Evolutionary conservation across 352 stramenopile genomes (phyloP), one percentile per base, ranked within the genome.

Genomic region (Globisporangium iwayamae): DNA sequence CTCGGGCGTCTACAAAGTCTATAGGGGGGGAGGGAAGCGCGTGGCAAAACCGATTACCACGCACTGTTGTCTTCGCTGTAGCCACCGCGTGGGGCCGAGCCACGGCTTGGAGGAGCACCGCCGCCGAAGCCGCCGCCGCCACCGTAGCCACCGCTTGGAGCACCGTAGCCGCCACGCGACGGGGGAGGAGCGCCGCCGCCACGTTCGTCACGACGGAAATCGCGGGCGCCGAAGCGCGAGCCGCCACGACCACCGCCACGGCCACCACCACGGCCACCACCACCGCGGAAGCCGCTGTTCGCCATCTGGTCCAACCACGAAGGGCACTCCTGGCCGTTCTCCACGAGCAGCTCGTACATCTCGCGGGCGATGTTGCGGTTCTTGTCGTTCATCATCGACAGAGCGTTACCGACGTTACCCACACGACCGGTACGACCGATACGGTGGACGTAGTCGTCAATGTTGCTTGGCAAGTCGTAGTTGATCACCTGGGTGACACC

Each of bases 391-490:
- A 99, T 94, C 83, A 99, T 98, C 71, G 96, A 98, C 20, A 98
- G 79, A n/a, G 96, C 96, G 64, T 95, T 84, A 67, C 98, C 98
- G 25, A 97, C 86, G 76, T 99, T 99, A 71, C 98, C 98, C 53
- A 98, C 97, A 89, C 98, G 94, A 47, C 97, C 98, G 13, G 98
- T 99, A 91, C 98, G 94, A 68, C 98, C 98, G 76, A 99, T 99
- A 74, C 98, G 87, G 78, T 99, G 98, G 9, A 99, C 97, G 76
- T 99, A 99, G 77, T 98, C 93, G 62, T 99, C 97, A 66, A 99
- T 98, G 88, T 98, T 99, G 73, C 89, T 98, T 38, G 98, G 96
- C 61, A 99, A 83, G 79, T 99, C 97, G 71, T 98, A 99, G 74
- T 99, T 99, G 65, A 99, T 97, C 74, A 95, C 89, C 74, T 97